Evolutionary conservation across 75 land plant genomes (phyloP).

Genomic region (Pinus taeda): DNA sequence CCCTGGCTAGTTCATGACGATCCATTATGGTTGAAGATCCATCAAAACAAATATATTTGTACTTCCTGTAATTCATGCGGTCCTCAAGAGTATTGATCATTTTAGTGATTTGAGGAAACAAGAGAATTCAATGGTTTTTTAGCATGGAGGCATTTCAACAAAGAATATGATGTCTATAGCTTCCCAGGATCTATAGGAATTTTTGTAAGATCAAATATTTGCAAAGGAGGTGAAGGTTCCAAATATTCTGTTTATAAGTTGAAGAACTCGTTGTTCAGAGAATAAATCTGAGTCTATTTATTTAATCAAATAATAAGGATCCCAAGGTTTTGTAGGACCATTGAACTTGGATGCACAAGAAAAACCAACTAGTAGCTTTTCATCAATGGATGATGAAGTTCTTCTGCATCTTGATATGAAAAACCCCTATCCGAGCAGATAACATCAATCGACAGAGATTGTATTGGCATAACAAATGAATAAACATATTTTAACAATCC

Average conservation of each 20-base stretch:
- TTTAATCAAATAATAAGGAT: constrained; percentile 56
- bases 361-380: constrained; percentile 81
- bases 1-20: constrained; percentile 94
- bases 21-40: constrained; percentile 97
- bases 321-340: constrained; percentile 74
- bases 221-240: constrained; percentile 94
- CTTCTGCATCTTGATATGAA: constrained; percentile 60
- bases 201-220: constrained; percentile 93
- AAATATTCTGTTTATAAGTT: constrained; percentile 73
- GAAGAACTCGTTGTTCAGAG: constrained; percentile 53
- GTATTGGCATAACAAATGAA: constrained; percentile 74
- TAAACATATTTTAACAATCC: constrained; percentile 65
- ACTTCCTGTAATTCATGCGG: constrained; percentile 96
- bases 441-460: constrained; percentile 76
- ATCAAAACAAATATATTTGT: constrained; percentile 88
- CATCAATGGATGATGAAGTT: constrained; percentile 75
- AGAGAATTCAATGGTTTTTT: constrained; percentile 92
- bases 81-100: constrained; percentile 99
- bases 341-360: constrained; percentile 87
- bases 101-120: constrained; percentile 99
- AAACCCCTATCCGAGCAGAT: constrained; percentile 81
- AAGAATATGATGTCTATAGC: constrained; percentile 77
- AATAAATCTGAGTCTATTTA: constrained; percentile 61
- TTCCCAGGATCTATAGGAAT: constrained; percentile 98
- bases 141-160: constrained; percentile 82